A percentile compares a stretch with the other conserved stretches of the same genome.
phyloP scores from a whole-genome alignment of 495 filamentous ascomycete genomes.

The Cercophora newfieldiana region DNA sequence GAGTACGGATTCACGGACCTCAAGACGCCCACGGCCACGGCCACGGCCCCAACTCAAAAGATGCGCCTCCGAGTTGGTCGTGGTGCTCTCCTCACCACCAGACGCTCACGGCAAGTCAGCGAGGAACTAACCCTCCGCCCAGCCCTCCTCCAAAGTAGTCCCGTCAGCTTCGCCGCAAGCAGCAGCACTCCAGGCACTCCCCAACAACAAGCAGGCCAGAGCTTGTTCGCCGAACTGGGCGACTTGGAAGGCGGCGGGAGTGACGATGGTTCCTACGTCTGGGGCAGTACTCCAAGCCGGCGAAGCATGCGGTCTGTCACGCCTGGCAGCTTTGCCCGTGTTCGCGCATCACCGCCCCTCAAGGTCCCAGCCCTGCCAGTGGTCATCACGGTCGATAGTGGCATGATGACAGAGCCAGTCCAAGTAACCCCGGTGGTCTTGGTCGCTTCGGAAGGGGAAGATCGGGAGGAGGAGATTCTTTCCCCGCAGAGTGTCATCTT shows the following conservation, averaged over 20 bases:
- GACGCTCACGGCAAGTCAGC: slow-evolving; percentile 64
- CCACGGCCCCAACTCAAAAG: slow-evolving; percentile 60
- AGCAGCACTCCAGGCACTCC: slow-evolving; percentile 52
- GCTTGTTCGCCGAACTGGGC: slow-evolving; percentile 85
- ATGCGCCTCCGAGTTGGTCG: slow-evolving; percentile 71
- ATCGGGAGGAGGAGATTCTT: slow-evolving; percentile 1
- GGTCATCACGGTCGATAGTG: slow-evolving; percentile 71
- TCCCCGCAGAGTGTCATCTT: slow-evolving; percentile 25
- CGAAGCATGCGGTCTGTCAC: slow-evolving; percentile 49
- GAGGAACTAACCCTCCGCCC: slow-evolving; percentile 60
- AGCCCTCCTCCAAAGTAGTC: slow-evolving; percentile 52
- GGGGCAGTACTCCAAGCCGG: slow-evolving; percentile 44
- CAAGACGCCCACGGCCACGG: slow-evolving; percentile 65
- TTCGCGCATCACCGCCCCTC: slow-evolving; percentile 50
- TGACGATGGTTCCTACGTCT: slow-evolving; percentile 58
- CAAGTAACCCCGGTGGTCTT: slow-evolving; percentile 13
- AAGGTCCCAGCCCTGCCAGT: slow-evolving; percentile 54
- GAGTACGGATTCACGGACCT: slow-evolving; percentile 50
- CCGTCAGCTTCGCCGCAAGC: slow-evolving; percentile 55
- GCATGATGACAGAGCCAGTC: slow-evolving; percentile 85
- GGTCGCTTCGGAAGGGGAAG: not conserved
- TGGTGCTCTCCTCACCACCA: slow-evolving; percentile 46
- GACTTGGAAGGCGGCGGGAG: slow-evolving; percentile 59
- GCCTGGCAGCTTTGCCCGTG: slow-evolving; percentile 33
- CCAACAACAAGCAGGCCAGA: slow-evolving; percentile 67